A percentile compares a stretch with the other conserved stretches of the same genome.
These are phyloP conservation scores for Exophiala sp. DNA, from an alignment of 2,329 filamentous ascomycete species.

Conservation along the genomic window DNA sequence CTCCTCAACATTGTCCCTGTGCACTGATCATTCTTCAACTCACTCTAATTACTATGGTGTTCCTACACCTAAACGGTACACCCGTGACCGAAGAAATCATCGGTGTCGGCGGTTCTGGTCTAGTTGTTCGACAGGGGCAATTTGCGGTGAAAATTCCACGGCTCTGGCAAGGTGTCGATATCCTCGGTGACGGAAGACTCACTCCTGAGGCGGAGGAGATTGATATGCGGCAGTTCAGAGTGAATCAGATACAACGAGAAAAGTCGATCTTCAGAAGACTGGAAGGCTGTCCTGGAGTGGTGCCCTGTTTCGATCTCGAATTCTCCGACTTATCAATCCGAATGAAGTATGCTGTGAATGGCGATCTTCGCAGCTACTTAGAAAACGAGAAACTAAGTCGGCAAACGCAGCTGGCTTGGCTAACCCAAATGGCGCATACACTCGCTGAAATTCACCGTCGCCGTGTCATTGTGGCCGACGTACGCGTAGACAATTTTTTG, in stretches of 20 bases:
- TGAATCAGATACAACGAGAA: too few relatives aligned
- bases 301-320: conserved; percentile 6
- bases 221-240: too few relatives aligned
- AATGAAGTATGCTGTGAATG: conserved; percentile 20
- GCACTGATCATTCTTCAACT: too few relatives aligned
- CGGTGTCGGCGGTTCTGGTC: conserved; percentile 20
- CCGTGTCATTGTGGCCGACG: conserved; percentile 22
- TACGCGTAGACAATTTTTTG: conserved; percentile 18
- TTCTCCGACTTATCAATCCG: conserved; percentile 5
- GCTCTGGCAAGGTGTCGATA: conserved; percentile 15
- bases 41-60: too few relatives aligned
- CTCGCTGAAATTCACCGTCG: background rate
- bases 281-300: conserved; percentile 10
- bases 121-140: conserved; percentile 19
- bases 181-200: conserved; percentile 20
- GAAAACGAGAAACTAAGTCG: too few relatives aligned
- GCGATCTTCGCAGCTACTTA: conserved; percentile 19
- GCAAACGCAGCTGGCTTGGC: too few relatives aligned
- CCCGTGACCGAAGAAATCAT: conserved; percentile 12
- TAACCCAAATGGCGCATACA: conserved; percentile 13
- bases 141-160: conserved; percentile 24
- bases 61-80: conserved; percentile 19
- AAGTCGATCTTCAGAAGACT: conserved; percentile 4
- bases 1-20: too few relatives aligned
- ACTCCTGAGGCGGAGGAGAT: background rate